These are phyloP conservation scores for Epichloe amarillans DNA, from an alignment of 2,329 filamentous ascomycete genomes.

Conservation along the genomic window DNA sequence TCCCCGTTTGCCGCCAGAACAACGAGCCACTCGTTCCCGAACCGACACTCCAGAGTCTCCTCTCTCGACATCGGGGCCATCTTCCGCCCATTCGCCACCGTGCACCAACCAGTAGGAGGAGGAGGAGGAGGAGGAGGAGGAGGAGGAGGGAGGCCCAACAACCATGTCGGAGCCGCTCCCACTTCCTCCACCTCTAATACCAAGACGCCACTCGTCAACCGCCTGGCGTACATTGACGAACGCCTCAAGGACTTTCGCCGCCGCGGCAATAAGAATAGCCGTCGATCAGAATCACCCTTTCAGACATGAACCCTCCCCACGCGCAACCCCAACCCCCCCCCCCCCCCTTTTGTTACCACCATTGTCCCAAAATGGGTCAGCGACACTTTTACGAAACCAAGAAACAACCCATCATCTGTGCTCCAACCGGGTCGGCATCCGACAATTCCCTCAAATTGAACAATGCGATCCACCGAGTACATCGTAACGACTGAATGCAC, in stretches of 20 bases:
- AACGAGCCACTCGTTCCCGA: slow-evolving; percentile 48
- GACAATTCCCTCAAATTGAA: not conserved
- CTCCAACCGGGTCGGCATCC: not conserved
- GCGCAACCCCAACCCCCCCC: not conserved
- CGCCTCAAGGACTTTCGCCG: slow-evolving; percentile 41
- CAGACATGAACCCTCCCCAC: slow-evolving; percentile 11
- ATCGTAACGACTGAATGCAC: slow-evolving; percentile 5
- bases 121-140: not conserved
- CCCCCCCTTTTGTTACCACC: not conserved
- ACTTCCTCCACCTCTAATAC: slow-evolving; percentile 17
- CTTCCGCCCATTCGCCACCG: slow-evolving; percentile 42
- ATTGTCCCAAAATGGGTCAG: slow-evolving; percentile 6
- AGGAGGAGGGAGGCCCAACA: slow-evolving; percentile 7
- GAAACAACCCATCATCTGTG: not conserved
- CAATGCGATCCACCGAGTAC: not conserved
- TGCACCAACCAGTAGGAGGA: slow-evolving; percentile 33
- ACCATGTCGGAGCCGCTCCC: not conserved
- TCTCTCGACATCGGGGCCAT: slow-evolving; percentile 31
- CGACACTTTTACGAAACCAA: slow-evolving; percentile 8
- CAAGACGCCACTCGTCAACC: slow-evolving; percentile 33
- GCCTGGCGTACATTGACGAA: slow-evolving; percentile 45
- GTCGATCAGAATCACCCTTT: slow-evolving; percentile 37
- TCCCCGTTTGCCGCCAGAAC: slow-evolving; percentile 42
- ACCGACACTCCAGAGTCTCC: slow-evolving; percentile 34
- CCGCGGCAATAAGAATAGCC: slow-evolving; percentile 22